These are phyloP conservation scores for Nepenthes alata DNA, from an alignment of 179 eudicot genomes.

Conservation along the genomic window DNA sequence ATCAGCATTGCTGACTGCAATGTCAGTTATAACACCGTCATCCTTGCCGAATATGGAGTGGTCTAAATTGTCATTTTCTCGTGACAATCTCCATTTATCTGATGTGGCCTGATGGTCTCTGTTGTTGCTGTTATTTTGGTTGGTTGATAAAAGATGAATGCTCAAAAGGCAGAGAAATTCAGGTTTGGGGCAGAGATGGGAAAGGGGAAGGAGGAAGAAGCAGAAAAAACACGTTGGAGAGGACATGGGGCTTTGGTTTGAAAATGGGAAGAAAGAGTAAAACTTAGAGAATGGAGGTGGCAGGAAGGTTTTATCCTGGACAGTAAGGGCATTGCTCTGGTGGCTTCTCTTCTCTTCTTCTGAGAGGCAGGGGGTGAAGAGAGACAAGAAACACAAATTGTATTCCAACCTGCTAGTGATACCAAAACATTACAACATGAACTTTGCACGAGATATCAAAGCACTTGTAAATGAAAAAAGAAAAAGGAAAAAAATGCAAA, in stretches of 20 bases:
- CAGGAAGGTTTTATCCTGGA: constrained; percentile 6
- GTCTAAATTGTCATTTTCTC: constrained; percentile 14
- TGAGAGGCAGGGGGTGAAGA: neutral
- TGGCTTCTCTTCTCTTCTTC: too few relatives aligned
- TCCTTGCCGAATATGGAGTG: constrained; percentile 8
- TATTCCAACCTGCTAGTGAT: too few relatives aligned
- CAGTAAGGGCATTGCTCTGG: constrained; percentile 8
- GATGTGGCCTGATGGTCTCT: constrained; percentile 5
- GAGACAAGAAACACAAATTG: neutral
- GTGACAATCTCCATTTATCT: constrained; percentile 20
- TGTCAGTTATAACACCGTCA: constrained; percentile 6
- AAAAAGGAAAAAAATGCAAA: too few relatives aligned
- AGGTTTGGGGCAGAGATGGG: neutral
- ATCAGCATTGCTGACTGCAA: neutral
- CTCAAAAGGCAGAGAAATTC: neutral
- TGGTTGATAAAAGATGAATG: constrained; percentile 4
- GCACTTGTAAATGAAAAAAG: too few relatives aligned
- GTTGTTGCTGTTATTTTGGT: neutral
- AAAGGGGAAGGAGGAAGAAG: neutral
- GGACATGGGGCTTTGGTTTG: neutral
- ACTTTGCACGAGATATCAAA: too few relatives aligned
- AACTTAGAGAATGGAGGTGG: constrained; percentile 2
- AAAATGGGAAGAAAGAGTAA: neutral
- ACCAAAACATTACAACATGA: too few relatives aligned
- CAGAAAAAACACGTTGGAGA: neutral